Evolutionary conservation across 2,329 filamentous ascomycete genomes (phyloP).

Genomic region (Apiospora sp.): DNA sequence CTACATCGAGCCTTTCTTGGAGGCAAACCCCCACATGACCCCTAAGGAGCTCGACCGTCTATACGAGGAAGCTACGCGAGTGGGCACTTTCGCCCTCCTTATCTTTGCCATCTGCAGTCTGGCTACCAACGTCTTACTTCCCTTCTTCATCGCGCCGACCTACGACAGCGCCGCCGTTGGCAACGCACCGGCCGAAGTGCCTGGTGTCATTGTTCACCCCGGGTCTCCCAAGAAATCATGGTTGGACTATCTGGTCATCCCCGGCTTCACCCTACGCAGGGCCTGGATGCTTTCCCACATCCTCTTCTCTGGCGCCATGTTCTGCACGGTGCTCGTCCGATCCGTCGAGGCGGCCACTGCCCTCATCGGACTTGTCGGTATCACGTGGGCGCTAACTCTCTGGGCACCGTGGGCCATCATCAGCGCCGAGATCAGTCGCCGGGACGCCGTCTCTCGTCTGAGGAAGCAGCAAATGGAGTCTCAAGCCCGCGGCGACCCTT

Average conservation of each 20-base stretch:
- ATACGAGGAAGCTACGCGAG: slow-evolving; percentile 85
- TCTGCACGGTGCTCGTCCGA: slow-evolving; percentile 80
- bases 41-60: slow-evolving; percentile 77
- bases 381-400: slow-evolving; percentile 90
- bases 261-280: slow-evolving; percentile 84
- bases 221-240: slow-evolving; percentile 49
- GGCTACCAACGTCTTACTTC: slow-evolving; percentile 80
- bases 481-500: slow-evolving; percentile 31
- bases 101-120: slow-evolving; percentile 89
- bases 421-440: slow-evolving; percentile 86
- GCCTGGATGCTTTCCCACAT: slow-evolving; percentile 87
- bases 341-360: slow-evolving; percentile 76
- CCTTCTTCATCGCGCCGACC: slow-evolving; percentile 84
- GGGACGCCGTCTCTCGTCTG: slow-evolving; percentile 67
- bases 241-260: slow-evolving; percentile 75
- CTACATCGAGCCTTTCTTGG: slow-evolving; percentile 84
- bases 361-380: slow-evolving; percentile 81
- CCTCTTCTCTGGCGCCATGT: slow-evolving; percentile 84
- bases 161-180: slow-evolving; percentile 61
- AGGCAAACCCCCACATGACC: slow-evolving; percentile 79
- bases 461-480: slow-evolving; percentile 44
- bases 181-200: slow-evolving; percentile 43
- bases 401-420: slow-evolving; percentile 98
- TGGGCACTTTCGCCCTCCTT: slow-evolving; percentile 88
- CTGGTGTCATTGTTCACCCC: slow-evolving; percentile 41